Conservation (phyloP, 495 filamentous ascomycete genomes). For the Terfezia claveryi region DNA sequence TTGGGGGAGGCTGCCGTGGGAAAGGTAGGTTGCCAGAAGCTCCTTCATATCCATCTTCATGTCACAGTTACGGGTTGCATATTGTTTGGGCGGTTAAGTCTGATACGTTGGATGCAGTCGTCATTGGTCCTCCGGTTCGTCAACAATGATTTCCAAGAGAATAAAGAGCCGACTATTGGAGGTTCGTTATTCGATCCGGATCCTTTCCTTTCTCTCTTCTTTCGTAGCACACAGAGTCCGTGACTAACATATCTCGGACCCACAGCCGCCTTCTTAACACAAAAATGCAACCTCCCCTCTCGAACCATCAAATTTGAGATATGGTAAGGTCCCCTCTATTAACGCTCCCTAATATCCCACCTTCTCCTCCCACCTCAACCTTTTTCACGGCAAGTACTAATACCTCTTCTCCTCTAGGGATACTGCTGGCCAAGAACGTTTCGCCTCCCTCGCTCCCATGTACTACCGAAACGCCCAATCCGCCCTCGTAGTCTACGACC, state of each 20-base stretch:
- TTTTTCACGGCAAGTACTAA: background rate
- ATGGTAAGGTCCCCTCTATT: conserved; percentile 29
- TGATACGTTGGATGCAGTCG: conserved; percentile 33
- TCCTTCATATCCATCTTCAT: conserved; percentile 1
- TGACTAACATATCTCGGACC: background rate
- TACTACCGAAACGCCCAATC: conserved; percentile 99
- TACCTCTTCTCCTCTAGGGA: conserved; percentile 25
- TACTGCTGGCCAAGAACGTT: conserved; percentile 94
- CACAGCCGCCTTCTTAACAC: conserved; percentile 86
- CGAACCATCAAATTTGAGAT: conserved; percentile 99
- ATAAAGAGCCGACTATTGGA: conserved; percentile 98
- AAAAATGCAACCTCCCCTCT: conserved; percentile 90
- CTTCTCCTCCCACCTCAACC: conserved; percentile 1
- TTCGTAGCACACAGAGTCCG: background rate
- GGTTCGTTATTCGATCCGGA: conserved; percentile 33
- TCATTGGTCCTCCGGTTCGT: conserved; percentile 95
- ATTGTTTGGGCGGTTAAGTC: conserved; percentile 2
- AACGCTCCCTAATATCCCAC: background rate
- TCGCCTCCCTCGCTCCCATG: conserved; percentile 92
- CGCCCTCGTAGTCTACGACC: conserved; percentile 95
- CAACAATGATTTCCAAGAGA: conserved; percentile 99
- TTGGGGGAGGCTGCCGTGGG: conserved; percentile 93
- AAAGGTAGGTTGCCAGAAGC: conserved; percentile 45
- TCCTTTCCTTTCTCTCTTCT: background rate
- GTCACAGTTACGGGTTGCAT: background rate